These are phyloP conservation scores for Dactylellina parvicollis DNA, from an alignment of 2,329 filamentous ascomycete genomes.

Conservation along the genomic window DNA sequence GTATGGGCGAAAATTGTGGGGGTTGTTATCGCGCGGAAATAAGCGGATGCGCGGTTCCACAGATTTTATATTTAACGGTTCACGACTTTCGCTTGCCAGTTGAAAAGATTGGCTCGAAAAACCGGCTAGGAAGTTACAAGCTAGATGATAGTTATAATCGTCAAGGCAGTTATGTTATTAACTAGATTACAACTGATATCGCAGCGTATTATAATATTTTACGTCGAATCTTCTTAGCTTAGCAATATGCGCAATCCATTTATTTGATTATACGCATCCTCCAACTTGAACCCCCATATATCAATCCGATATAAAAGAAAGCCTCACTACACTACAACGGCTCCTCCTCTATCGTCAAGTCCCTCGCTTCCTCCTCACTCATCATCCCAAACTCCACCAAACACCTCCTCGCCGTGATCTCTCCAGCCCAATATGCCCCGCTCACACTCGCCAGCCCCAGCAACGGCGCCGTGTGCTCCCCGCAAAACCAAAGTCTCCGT, in stretches of 20 bases:
- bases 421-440: slow-evolving; percentile 91
- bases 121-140: no score
- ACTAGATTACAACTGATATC: no score
- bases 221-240: no score
- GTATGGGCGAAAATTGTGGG: slow-evolving; percentile 43
- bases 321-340: background rate
- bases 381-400: slow-evolving; percentile 65
- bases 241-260: no score
- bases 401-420: slow-evolving; percentile 76
- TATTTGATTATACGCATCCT: no score
- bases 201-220: no score
- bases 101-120: no score
- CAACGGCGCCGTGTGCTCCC: slow-evolving; percentile 91
- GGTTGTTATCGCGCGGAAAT: slow-evolving; percentile 29
- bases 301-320: background rate
- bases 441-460: slow-evolving; percentile 87
- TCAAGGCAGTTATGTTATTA: no score
- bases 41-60: slow-evolving; percentile 23
- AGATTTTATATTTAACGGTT: no score
- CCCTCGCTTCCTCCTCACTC: slow-evolving; percentile 11
- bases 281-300: no score
- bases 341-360: background rate
- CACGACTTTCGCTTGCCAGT: no score
- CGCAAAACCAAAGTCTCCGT: slow-evolving; percentile 82
- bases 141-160: no score